Evolutionary conservation across 257 asterid genomes (phyloP), one percentile per base, ranked within the genome.

Genomic region (Solanum corneliomulleri): DNA sequence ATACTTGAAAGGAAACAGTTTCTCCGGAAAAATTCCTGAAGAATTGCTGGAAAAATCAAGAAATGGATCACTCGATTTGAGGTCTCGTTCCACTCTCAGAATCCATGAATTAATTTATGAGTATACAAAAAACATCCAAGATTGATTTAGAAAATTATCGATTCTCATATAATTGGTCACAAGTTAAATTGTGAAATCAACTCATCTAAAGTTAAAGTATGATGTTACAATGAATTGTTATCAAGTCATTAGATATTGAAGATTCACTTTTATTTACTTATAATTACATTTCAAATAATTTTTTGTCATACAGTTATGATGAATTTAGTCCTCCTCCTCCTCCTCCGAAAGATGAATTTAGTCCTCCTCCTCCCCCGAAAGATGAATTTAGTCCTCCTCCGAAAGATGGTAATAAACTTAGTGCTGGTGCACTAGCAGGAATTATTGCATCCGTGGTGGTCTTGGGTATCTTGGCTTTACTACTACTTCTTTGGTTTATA

Each of bases 1-100:
- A 82, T 27, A 88, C 49, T 81, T 88, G 78, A 41, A 29, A 42
- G 87, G 87, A 33, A 88, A 86, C 76, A 88, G 76, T 60, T 86
- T 88, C 71, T 16, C 87, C 0, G 45, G 52, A 15, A 62, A 86
- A 29, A 27, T 81, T 7, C 88, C 90, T 20, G 84, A 69, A 10
- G 60, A 20, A 9, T 75, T 88, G 84, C 20, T 86, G n/a, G 82
- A 49, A 33, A 80, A 69, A 86, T 23, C 88, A 7, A 85, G 15
- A 23, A 27, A 74, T 6, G 87, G 44, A 70, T 64, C 21, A 10
- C 87, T 87, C 10, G 25, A 20, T 15, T 56, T 83, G 35, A 37
- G 84, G 87, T 87, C 49, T 70, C 64, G 25, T 70, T 45, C 21
- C 27, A n/a, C 11, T 82, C 31, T 47, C 71, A 37, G 42, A 21